These are phyloP conservation scores for Daldinia concentrica DNA, from an alignment of 495 filamentous ascomycete genomes.

Conservation along the genomic window DNA sequence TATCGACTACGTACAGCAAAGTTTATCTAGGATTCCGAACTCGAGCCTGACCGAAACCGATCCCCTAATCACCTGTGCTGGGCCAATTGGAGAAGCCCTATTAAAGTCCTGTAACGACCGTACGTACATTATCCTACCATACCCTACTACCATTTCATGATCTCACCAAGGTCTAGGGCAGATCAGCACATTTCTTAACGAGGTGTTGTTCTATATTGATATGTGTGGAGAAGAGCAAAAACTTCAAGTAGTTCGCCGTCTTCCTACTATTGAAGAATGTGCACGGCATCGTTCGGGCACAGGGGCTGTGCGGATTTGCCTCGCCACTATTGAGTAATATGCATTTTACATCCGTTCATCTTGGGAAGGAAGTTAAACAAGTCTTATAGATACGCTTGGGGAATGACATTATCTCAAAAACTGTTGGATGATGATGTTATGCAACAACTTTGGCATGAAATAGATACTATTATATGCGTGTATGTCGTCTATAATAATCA, in stretches of 20 bases:
- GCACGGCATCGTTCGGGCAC: background rate
- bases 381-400: constrained; percentile 16
- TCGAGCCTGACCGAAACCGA: constrained; percentile 2
- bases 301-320: constrained; percentile 6
- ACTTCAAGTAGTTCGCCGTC: background rate
- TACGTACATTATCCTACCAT: background rate
- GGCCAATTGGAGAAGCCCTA: constrained; percentile 17
- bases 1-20: constrained; percentile 14
- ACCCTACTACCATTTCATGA: background rate
- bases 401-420: constrained; percentile 10
- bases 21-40: constrained; percentile 3
- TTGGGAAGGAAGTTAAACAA: background rate
- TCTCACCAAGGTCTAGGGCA: constrained; percentile 13
- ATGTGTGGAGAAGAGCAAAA: constrained; percentile 25
- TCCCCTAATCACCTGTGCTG: constrained; percentile 10
- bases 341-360: background rate
- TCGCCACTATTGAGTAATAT: constrained; percentile 22
- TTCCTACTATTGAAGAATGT: constrained; percentile 33
- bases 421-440: constrained; percentile 23
- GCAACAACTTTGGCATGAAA: constrained; percentile 13
- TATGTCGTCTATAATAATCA: background rate
- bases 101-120: constrained; percentile 15
- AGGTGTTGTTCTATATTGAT: constrained; percentile 12
- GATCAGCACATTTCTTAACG: constrained; percentile 6
- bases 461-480: constrained; percentile 4